Evolutionary conservation across 1,139 yeast genomes (phyloP).

Genomic region (Eremothecium coryli): DNA sequence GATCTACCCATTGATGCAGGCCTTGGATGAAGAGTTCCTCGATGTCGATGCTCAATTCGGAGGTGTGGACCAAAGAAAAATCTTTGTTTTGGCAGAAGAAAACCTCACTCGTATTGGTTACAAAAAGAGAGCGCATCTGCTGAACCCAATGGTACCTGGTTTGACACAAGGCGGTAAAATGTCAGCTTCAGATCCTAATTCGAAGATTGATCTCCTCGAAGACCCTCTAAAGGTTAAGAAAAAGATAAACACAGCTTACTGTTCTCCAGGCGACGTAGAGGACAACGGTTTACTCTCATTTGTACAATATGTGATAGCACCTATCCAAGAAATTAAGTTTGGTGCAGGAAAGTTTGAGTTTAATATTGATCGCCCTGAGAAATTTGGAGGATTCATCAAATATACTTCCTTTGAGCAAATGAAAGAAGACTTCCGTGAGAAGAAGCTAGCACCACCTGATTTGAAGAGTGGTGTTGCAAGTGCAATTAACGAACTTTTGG

Average conservation of each 20-base stretch:
- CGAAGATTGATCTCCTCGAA: constrained; percentile 88
- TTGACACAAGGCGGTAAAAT: constrained; percentile 94
- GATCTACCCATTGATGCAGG: constrained; percentile 98
- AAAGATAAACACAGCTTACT: constrained; percentile 86
- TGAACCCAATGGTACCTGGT: constrained; percentile 99
- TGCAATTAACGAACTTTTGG: constrained; percentile 68
- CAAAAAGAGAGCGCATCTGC: constrained; percentile 94
- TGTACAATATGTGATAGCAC: constrained; percentile 73
- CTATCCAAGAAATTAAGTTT: constrained; percentile 67
- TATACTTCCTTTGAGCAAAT: constrained; percentile 62
- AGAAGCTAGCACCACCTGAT: constrained; percentile 83
- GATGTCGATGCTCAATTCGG: constrained; percentile 93
- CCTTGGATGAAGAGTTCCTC: constrained; percentile 87
- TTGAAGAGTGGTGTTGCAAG: constrained; percentile 87
- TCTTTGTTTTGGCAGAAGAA: constrained; percentile 95
- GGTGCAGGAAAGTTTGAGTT: constrained; percentile 52
- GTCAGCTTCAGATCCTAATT: constrained; percentile 98
- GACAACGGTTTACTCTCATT: constrained; percentile 88
- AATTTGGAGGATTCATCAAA: constrained; percentile 87
- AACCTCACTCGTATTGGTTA: constrained; percentile 78
- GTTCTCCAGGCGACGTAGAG: constrained; percentile 89
- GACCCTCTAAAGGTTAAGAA: constrained; percentile 80
- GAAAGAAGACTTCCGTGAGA: constrained; percentile 60
- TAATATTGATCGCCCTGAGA: constrained; percentile 82
- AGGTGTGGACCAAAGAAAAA: constrained; percentile 98